Evolutionary conservation across 2,329 filamentous ascomycete species (phyloP), one percentile per base, ranked within the genome.

Genomic region (Phyllachora maydis): DNA sequence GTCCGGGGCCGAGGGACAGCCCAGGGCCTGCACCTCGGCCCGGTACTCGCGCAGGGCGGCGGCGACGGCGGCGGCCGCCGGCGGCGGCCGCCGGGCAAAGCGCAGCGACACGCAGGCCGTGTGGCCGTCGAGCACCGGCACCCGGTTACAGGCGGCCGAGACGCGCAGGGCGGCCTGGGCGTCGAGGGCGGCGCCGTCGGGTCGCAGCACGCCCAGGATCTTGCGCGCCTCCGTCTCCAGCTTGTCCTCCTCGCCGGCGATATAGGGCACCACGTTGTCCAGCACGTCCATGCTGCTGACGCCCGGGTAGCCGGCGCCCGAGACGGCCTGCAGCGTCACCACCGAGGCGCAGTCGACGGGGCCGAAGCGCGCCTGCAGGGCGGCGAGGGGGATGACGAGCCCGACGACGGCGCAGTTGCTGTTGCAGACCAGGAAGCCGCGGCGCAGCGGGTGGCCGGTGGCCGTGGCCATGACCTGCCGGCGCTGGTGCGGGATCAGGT

Each of bases 331-430:
- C 63, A 92, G 71, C 20, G 88, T 95, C 37, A 93, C 82, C 24
- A 95, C 78, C 35, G 59, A 67, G 36, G 69, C 68, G 36, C 52
- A 47, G 30, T 78, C 74, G 35, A 92, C 76, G 38, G 73, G 70
- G 21, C 85, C 88, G 40, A 95, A 92, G 37, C 66, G 70, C 24
- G 72, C 66, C 47, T 91, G 77, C 17, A 95, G 66, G 10, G 85
- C 85, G 8, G 82, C 82, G 42, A 93, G 85, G 13, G 88, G 88
- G 32, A 92, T 90, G 30, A 93, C 85, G 28, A 95, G 68, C 22
- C 85, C 85, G 39, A 95, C 92, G 41, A 93, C 85, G 27, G 85
- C 85, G 53, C 88, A 98, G 56, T 95, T 95, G 34, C 81, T 91
- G 57, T 95, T 95, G 64, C 85, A 95, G 30, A 93, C 81, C 18